Base-by-base conservation (phyloP, 2,329 filamentous ascomycete genomes). In the Fusarium algeriense region DNA sequence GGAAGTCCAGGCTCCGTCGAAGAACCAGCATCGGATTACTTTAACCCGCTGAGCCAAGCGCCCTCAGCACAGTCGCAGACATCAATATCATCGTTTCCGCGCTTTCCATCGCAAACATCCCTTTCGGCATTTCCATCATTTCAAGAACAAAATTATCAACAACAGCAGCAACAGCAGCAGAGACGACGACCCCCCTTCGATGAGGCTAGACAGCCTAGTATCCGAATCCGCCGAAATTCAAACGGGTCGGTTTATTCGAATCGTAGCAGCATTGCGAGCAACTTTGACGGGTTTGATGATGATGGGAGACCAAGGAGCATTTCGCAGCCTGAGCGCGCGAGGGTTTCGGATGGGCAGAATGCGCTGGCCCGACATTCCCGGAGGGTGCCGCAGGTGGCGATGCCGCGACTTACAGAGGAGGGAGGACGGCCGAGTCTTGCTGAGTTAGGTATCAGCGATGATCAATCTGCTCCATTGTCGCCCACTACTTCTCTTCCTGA, bases 351-450 rank as follows among this genome's bases (percentile, higher is more conserved):
- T 38, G 57, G 34, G 10, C 48, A 35, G 34, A 52, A 63, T n/a
- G 60, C 64, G 15, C 40, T 75, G 9, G 75, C 75, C 23, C 72
- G 80, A 15, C 75, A 78, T 55, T 79, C 78, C 26, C 69, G 79
- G 40, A 71, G 78, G 32, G 66, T 75, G 12, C 80, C 77, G n/a
- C 80, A 81, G 53, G 53, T 75, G 8, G 77, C 79, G 38, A 69
- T 83, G 74, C 81, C 81, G 15, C 79, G 81, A 41, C 70, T 83
- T 48, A 83, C 81, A 1, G 81, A 83, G 44, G 81, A 83, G 64
- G 81, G 81, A 12, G 60, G 67, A 0, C 76, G 81, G 0, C 81
- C 81, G 4, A 81, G 75, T 17, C 73, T 81, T 60, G 75, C 78
- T 4, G 81, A 83, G 43, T 62, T 83, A 34, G 79, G 76, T 1